phyloP scores from a whole-genome alignment of 805 yeast genomes.

The Metschnikowia lunata region DNA sequence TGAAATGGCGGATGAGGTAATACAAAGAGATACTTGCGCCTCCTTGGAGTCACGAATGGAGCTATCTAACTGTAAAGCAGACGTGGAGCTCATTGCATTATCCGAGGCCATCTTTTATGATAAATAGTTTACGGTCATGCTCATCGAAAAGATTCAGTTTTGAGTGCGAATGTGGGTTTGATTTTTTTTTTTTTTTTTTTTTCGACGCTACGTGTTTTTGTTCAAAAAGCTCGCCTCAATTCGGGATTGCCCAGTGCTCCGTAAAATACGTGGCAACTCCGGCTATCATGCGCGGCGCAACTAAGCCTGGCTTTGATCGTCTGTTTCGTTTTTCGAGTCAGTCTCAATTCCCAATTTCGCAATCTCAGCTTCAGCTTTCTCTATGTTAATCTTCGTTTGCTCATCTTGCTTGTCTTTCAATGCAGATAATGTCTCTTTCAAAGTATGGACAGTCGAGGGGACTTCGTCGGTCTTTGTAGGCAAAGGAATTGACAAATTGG shows the following conservation, averaged over 20 bases:
- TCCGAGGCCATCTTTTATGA: too few species aligned
- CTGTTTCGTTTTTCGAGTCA: slow-evolving; percentile 29
- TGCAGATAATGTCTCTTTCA: slow-evolving; percentile 67
- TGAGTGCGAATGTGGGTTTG: background rate
- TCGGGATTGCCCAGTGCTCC: background rate
- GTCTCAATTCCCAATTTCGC: slow-evolving; percentile 52
- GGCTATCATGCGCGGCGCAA: too few species aligned
- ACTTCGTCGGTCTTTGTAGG: slow-evolving; percentile 77
- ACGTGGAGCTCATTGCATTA: too few species aligned
- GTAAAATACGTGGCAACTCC: too few species aligned
- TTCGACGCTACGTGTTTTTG: too few species aligned
- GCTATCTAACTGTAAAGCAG: too few species aligned
- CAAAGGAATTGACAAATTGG: slow-evolving; percentile 69
- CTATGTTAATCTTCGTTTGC: slow-evolving; percentile 72
- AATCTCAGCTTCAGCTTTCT: slow-evolving; percentile 71
- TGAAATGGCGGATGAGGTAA: slow-evolving; percentile 65
- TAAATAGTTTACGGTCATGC: too few species aligned
- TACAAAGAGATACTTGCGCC: slow-evolving; percentile 48
- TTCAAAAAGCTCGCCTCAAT: background rate
- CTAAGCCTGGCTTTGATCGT: slow-evolving; percentile 1
- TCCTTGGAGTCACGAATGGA: too few species aligned
- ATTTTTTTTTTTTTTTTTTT: background rate
- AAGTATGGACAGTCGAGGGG: slow-evolving; percentile 55
- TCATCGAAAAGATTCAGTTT: too few species aligned
- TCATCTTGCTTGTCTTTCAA: slow-evolving; percentile 72